These are phyloP conservation scores for Dactylella cylindrospora DNA, from an alignment of 2,329 filamentous ascomycete species.

Conservation along the genomic window DNA sequence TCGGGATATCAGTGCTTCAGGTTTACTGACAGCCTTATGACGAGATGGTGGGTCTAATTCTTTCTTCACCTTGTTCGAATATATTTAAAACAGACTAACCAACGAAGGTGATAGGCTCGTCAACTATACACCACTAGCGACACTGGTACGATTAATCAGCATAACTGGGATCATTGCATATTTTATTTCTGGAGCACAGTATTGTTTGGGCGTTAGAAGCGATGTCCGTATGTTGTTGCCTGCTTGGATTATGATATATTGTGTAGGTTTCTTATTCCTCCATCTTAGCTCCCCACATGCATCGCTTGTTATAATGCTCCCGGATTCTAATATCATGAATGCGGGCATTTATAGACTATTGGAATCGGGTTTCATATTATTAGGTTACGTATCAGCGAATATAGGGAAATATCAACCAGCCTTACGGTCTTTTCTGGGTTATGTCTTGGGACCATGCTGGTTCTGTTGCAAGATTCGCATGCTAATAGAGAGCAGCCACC, in stretches of 20 bases:
- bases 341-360: slow-evolving; percentile 6
- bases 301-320: background rate
- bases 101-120: slow-evolving; percentile 65
- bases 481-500: slow-evolving; percentile 28
- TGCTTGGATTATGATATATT: slow-evolving; percentile 76
- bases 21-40: slow-evolving; percentile 83
- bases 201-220: slow-evolving; percentile 68
- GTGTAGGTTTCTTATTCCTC: slow-evolving; percentile 55
- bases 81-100: slow-evolving; percentile 21
- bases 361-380: slow-evolving; percentile 44
- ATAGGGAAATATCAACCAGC: slow-evolving; percentile 41
- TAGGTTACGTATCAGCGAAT: slow-evolving; percentile 44
- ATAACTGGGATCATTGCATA: slow-evolving; percentile 75
- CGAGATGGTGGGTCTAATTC: slow-evolving; percentile 63
- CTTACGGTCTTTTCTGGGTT: slow-evolving; percentile 38
- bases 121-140: slow-evolving; percentile 78
- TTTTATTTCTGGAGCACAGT: slow-evolving; percentile 70
- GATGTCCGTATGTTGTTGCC: slow-evolving; percentile 71
- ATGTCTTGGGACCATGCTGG: slow-evolving; percentile 32
- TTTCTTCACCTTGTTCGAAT: background rate
- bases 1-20: slow-evolving; percentile 79
- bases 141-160: slow-evolving; percentile 74
- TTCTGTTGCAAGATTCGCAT: slow-evolving; percentile 39
- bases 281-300: background rate
- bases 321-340: slow-evolving; percentile 3